Conservation (phyloP, 352 stramenopile genomes). For the Phytophthora sojae region DNA sequence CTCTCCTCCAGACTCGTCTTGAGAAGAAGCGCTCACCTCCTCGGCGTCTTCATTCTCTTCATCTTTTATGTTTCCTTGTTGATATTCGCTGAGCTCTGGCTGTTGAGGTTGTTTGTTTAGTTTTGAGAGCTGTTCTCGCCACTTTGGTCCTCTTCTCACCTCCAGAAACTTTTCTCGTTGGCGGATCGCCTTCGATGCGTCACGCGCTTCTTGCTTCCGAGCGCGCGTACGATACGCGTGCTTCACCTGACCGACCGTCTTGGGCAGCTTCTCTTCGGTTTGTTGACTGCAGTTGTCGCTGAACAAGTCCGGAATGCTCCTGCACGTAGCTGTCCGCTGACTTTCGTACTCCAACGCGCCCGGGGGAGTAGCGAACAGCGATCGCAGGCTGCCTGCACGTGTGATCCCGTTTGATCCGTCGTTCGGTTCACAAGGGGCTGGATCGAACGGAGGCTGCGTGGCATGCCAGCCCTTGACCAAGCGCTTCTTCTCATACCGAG, state of each 20-base stretch:
- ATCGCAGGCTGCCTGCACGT: constrained; percentile 11
- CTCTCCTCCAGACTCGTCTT: constrained; percentile 2
- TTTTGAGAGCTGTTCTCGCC: constrained; percentile 10
- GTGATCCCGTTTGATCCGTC: not conserved
- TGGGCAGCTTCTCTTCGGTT: constrained; percentile 19
- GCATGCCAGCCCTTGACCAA: constrained; percentile 45
- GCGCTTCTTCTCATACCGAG: constrained; percentile 48
- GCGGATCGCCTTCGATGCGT: constrained; percentile 24
- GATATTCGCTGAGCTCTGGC: not conserved
- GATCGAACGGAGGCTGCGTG: not conserved
- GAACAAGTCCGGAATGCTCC: constrained; percentile 10
- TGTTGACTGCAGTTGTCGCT: constrained; percentile 1
- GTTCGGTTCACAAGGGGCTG: not conserved
- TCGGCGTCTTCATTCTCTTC: not conserved
- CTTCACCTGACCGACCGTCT: constrained; percentile 57
- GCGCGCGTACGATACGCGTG: constrained; percentile 50
- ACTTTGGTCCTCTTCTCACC: constrained; percentile 12
- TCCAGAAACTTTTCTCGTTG: constrained; percentile 21
- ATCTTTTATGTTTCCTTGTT: not conserved
- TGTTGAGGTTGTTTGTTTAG: constrained; percentile 8
- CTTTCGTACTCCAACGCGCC: constrained; percentile 30
- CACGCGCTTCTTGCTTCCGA: constrained; percentile 38
- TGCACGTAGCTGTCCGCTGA: constrained; percentile 15
- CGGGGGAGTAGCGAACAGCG: constrained; percentile 26
- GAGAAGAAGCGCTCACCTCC: not conserved